Conservation (phyloP, 768 basidiomycete genomes). For the Dentipellis sp. region DNA sequence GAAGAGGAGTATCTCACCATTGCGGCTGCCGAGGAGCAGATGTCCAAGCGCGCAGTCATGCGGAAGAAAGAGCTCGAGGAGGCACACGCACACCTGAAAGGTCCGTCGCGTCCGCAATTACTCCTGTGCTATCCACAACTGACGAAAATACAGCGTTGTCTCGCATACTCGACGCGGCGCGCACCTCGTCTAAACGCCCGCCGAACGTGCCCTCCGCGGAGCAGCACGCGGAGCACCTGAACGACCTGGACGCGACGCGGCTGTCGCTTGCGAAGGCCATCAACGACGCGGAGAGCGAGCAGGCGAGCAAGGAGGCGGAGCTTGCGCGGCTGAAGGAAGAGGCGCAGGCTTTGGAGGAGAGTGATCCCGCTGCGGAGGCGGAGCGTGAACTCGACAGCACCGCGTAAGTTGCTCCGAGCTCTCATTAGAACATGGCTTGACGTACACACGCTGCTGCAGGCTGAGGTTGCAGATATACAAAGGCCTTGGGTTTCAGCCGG, state of each 20-base stretch:
- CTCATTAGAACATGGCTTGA: neutral
- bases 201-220: conserved; percentile 58
- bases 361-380: conserved; percentile 51
- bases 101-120: conserved; percentile 23
- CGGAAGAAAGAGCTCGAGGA: conserved; percentile 64
- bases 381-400: conserved; percentile 65
- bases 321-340: conserved; percentile 61
- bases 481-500: conserved; percentile 62
- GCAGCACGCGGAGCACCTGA: conserved; percentile 49
- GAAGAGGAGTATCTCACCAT: conserved; percentile 75
- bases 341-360: conserved; percentile 47
- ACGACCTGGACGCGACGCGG: conserved; percentile 54
- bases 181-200: conserved; percentile 62
- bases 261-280: conserved; percentile 67
- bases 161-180: conserved; percentile 57
- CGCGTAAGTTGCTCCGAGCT: conserved; percentile 33
- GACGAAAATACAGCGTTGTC: conserved; percentile 40
- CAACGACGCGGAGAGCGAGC: conserved; percentile 56
- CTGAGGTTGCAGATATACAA: conserved; percentile 61
- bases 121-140: neutral
- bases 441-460: conserved; percentile 26
- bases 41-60: conserved; percentile 44
- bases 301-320: conserved; percentile 63
- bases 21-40: conserved; percentile 62
- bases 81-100: conserved; percentile 54